Evolutionary conservation across 768 basidiomycete genomes (phyloP), one percentile per base, ranked within the genome.

Genomic region (Chalciporus chontae): DNA sequence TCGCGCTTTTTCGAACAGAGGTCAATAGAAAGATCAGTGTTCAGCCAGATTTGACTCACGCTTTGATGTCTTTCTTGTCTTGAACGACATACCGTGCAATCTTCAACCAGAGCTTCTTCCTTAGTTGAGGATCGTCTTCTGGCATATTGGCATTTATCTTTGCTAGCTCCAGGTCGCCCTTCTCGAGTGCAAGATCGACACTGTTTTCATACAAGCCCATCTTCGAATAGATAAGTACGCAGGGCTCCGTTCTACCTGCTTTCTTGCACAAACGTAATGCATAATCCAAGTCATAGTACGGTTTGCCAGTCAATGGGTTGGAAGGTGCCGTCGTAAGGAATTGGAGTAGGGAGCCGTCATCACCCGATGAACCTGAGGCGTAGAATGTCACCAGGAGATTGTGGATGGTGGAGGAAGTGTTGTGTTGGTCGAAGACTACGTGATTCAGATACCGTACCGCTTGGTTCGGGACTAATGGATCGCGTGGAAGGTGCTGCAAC

Each of bases 1-100:
- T 98, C 17, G 96, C 96, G 46, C 95, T 99, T 65, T 23, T 45
- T 48, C 41, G 40, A 36, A 32, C 46, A 47, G 34, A 19, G 37
- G 40, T 59, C 11, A 53, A 27, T 7, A 8, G 32, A 14, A n/a
- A 15, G 21, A 14, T n/a, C n/a, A 5, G 14, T n/a, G 3, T 37
- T 40, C 18, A 42, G 14, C 8, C 26, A 5, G 38, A 48, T 50
- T 29, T 18, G 23, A 79, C 94, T 57, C 69, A 96, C 96, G 91
- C 84, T 75, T 96, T 95, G 69, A 99, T 95, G 57, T 98, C 96
- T 63, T 94, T 87, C 76, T 96, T 91, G 70, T 97, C 92, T 62
- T 95, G 93, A 13, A 99, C 94, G 38, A 98, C 94, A 69, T 94
- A 94, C 55, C 87, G 88, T n/a, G 96, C 96, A 58, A 98, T 93